Evolutionary conservation across 768 basidiomycete genomes (phyloP).

Genomic region (Mycena amicta): DNA sequence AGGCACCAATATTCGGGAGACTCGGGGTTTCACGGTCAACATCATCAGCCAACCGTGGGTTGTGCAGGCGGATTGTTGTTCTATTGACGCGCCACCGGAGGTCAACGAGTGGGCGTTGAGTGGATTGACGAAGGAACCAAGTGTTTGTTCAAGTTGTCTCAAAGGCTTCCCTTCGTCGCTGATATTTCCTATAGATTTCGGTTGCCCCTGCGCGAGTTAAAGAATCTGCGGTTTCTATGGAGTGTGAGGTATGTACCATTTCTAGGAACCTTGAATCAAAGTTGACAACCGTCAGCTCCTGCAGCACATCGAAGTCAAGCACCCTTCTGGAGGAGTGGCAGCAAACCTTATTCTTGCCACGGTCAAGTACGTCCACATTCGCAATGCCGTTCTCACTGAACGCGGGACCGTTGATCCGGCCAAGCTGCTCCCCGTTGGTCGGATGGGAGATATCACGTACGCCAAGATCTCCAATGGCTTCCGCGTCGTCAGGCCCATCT

Average conservation of each 20-base stretch:
- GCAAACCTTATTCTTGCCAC: constrained; percentile 52
- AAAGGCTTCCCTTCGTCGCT: constrained; percentile 1
- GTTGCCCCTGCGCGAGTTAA: constrained; percentile 57
- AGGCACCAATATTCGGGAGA: constrained; percentile 60
- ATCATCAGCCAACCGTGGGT: constrained; percentile 74
- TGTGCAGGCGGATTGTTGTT: constrained; percentile 54
- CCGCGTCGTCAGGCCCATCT: constrained; percentile 58
- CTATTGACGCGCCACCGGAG: constrained; percentile 53
- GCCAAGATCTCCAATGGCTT: constrained; percentile 45
- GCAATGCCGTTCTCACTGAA: constrained; percentile 54
- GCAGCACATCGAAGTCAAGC: constrained; percentile 42
- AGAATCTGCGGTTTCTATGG: constrained; percentile 66
- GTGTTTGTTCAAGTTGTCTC: constrained; percentile 51
- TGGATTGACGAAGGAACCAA: constrained; percentile 58
- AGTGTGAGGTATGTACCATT: constrained; percentile 49
- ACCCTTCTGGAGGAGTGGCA: constrained; percentile 38
- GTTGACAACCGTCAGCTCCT: constrained; percentile 51
- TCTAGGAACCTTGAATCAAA: constrained; percentile 1
- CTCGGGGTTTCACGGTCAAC: constrained; percentile 71
- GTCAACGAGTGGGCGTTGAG: constrained; percentile 64
- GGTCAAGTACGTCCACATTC: constrained; percentile 58
- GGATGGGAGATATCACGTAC: constrained; percentile 59
- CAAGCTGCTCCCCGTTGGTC: constrained; percentile 49
- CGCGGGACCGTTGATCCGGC: constrained; percentile 47
- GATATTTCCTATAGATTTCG: constrained; percentile 34